Evolutionary conservation across 2,329 filamentous ascomycete species (phyloP).

Genomic region (Knufia petricola): DNA sequence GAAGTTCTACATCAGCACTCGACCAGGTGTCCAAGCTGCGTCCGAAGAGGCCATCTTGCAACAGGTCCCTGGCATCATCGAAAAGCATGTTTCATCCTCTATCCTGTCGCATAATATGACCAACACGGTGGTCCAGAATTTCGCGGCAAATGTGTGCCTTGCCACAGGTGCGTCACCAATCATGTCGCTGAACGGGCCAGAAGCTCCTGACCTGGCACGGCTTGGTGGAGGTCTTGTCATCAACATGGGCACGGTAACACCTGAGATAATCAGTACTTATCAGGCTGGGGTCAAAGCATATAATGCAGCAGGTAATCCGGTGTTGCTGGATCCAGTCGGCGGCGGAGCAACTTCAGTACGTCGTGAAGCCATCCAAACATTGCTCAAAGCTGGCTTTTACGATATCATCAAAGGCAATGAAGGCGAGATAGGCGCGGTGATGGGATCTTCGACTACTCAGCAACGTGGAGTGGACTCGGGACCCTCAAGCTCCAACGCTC

Average conservation of each 20-base stretch:
- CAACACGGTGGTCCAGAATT: slow-evolving; percentile 89
- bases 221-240: slow-evolving; percentile 73
- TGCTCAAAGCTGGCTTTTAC: slow-evolving; percentile 67
- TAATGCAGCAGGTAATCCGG: slow-evolving; percentile 63
- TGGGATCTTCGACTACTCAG: slow-evolving; percentile 45
- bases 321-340: slow-evolving; percentile 83
- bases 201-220: slow-evolving; percentile 69
- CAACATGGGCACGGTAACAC: slow-evolving; percentile 89
- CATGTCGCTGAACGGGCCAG: slow-evolving; percentile 80
- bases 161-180: slow-evolving; percentile 76
- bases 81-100: slow-evolving; percentile 50
- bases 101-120: slow-evolving; percentile 96
- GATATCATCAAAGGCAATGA: slow-evolving; percentile 92
- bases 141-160: slow-evolving; percentile 83
- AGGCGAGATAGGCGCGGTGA: slow-evolving; percentile 69
- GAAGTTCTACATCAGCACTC: slow-evolving; percentile 24
- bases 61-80: slow-evolving; percentile 43
- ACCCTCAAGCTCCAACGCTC: slow-evolving; percentile 41
- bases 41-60: slow-evolving; percentile 24
- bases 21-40: slow-evolving; percentile 23
- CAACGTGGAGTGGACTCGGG: slow-evolving; percentile 82
- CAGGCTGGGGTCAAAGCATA: slow-evolving; percentile 67
- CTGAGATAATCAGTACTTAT: slow-evolving; percentile 63
- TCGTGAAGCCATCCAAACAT: slow-evolving; percentile 57
- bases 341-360: slow-evolving; percentile 73